Evolutionary conservation across 2,329 filamentous ascomycete genomes (phyloP).

Genomic region (Colletotrichum orbiculare): DNA sequence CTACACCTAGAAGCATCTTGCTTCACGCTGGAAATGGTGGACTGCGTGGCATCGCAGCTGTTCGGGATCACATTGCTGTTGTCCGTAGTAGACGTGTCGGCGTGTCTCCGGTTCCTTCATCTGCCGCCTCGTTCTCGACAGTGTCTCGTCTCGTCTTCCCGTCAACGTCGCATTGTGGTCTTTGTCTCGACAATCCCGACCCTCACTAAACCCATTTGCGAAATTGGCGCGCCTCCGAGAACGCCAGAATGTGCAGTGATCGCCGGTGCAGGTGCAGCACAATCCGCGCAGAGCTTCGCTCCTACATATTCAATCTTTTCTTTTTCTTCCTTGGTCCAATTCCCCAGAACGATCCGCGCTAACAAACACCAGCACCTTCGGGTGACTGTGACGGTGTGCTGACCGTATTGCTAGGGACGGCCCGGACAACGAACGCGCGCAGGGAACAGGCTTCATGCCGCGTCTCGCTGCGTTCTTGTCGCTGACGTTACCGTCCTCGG

Average conservation of each 20-base stretch:
- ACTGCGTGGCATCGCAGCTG: too few relatives aligned
- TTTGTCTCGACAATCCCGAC: constrained; percentile 9
- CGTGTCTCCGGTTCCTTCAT: background rate
- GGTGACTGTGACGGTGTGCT: constrained; percentile 1
- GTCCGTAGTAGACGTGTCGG: background rate
- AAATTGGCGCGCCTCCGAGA: constrained; percentile 22
- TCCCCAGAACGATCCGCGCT: constrained; percentile 10
- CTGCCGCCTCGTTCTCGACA: background rate
- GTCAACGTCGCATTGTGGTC: constrained; percentile 20
- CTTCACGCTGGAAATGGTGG: too few relatives aligned
- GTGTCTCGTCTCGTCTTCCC: constrained; percentile 1
- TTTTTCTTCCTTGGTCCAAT: constrained; percentile 4
- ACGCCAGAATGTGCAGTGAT: constrained; percentile 16
- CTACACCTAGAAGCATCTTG: too few relatives aligned
- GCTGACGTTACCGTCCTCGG: constrained; percentile 5
- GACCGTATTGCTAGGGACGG: constrained; percentile 36
- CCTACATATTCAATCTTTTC: constrained; percentile 1
- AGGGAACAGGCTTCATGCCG: constrained; percentile 31
- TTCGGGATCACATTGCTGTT: background rate
- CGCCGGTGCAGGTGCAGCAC: constrained; percentile 15
- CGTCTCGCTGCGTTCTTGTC: background rate
- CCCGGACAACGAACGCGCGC: constrained; percentile 33
- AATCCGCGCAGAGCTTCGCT: background rate
- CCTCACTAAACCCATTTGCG: constrained; percentile 24
- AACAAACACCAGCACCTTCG: background rate